Base-by-base conservation (phyloP, 2,329 filamentous ascomycete genomes). In the Hypoxylon sp. region DNA sequence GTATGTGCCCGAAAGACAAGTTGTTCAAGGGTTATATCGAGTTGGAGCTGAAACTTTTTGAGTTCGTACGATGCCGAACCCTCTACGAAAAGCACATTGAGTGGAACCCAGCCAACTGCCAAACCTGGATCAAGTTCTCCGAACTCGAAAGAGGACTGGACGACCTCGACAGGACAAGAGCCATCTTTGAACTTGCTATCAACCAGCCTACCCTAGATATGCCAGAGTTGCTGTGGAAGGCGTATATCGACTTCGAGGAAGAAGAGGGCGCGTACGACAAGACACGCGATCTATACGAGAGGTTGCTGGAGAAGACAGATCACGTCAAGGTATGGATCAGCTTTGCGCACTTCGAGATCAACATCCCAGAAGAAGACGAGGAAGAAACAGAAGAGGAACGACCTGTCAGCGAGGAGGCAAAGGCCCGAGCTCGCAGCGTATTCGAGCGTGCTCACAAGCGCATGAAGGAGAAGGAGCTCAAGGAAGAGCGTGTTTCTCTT, bases 321-420 rank as follows among this genome's bases (percentile, higher is more conserved):
- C 94, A 99, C 68, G 91, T 97, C 78, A 99, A 97, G 78, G 94
- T 99, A 53, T 99, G 94, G 94, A 96, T 94, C 72, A 93, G 90
- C 71, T 99, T 93, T 74, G 94, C 94, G n/a, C 90, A 95, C 71
- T 97, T 99, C 67, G 94, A 99, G 73, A 90, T 97, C 76, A 93
- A 94, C 69, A 86, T 96, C 0, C 91, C 91, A 32, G 91, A 96
- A 49, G 82, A 84, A 42, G 83, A 84, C 30, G 86, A 76, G 7
- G 77, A 81, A 15, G 80, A 80, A 7, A 78, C 78, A 2, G 80
- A 81, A 34, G 81, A 86, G 52, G 85, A 88, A 76, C 84, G 65
- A 74, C 87, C 73, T 2, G 82, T 96, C 66, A 91, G 88, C 72
- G 90, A 94, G 15, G 87, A 87, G 51, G 91, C 93, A 60, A 97